Base-by-base conservation (phyloP, 2,329 filamentous ascomycete species). In the Microcyclosporella mali region DNA sequence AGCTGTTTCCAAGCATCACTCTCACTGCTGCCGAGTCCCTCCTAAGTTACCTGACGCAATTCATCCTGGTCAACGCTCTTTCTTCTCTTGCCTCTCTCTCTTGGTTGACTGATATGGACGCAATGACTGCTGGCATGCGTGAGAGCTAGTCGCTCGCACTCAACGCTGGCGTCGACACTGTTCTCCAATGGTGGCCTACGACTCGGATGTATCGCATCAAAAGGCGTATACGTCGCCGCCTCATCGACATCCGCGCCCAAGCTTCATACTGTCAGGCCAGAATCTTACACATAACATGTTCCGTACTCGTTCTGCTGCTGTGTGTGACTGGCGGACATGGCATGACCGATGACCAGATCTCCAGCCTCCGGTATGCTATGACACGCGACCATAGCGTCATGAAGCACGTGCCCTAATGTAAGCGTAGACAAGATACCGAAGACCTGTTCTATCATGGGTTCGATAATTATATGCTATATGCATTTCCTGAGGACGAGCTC, bases 391-490 rank as follows among this genome's bases (percentile, higher is more conserved):
- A 28, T 11, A 19, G 11, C 6, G 45, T 4, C 16, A 11, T 21
- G 21, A 25, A 25, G 21, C 21, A 25, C 21, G 21, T 25, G 21
- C 21, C 21, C 33, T 34, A 17, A 34, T 15, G 18, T 27, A 7
- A 11, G 30, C 33, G 3, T 19, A 70, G 68, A 54, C 67, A 68
- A 56, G 70, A 73, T 50, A 71, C 71, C 18, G 56, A 61, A 45
- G 75, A 86, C 55, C 88, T 97, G 76, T 97, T 97, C 71, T 95
- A 94, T 66, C 92, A 98, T 72, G 92, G 92, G 47, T 97, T 82
- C 70, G 82, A 89, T 68, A 94, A 90, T 66, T 98, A 98, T 71
- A 92, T 95, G 82, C 70, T 78, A 52, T 75, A 94, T 66, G 92
- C 89, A 45, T 98, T 95, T 60, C 92, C 92, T 10, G 92, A 97